Evolutionary conservation across 2,329 filamentous ascomycete species (phyloP).

Genomic region (Sarocladium brachiariae): DNA sequence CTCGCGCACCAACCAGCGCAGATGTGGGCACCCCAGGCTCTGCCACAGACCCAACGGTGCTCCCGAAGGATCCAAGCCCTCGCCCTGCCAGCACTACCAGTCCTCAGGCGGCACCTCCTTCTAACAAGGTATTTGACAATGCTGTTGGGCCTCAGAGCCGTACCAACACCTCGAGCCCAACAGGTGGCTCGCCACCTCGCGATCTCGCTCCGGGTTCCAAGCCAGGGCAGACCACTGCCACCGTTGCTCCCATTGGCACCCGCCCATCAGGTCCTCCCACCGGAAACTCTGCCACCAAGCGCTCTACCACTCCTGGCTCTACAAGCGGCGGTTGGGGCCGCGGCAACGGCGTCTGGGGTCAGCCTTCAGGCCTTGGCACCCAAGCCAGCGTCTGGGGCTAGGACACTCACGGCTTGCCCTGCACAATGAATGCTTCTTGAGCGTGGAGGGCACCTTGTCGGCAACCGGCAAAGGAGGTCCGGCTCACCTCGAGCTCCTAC

Average conservation of each 20-base stretch:
- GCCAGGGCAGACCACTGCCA: constrained; percentile 47
- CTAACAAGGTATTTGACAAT: constrained; percentile 56
- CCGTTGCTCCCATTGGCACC: constrained; percentile 90
- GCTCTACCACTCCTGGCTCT: constrained; percentile 83
- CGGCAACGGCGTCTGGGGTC: constrained; percentile 78
- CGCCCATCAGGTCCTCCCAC: constrained; percentile 61
- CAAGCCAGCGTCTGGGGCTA: constrained; percentile 88
- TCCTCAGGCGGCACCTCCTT: constrained; percentile 55
- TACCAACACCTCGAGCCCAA: constrained; percentile 76
- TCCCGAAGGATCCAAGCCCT: constrained; percentile 45
- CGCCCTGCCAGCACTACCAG: constrained; percentile 82
- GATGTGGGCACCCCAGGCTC: constrained; percentile 34
- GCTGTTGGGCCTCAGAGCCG: constrained; percentile 54
- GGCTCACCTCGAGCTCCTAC: neutral
- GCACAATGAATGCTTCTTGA: constrained; percentile 43
- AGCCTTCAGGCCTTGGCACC: constrained; percentile 72
- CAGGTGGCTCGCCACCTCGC: constrained; percentile 72
- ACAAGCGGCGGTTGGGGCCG: constrained; percentile 82
- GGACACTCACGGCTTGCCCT: too few relatives aligned
- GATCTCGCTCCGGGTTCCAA: constrained; percentile 49
- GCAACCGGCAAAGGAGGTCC: too few relatives aligned
- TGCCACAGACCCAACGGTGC: constrained; percentile 37
- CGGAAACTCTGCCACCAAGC: constrained; percentile 51
- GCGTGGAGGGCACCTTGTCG: too few relatives aligned
- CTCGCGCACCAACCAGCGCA: constrained; percentile 24